Percentiles rank a stretch among this genome's conserved stretches.
These are phyloP conservation scores for Ceriops decandra DNA, from an alignment of 345 rosid genomes.

Conservation along the genomic window DNA sequence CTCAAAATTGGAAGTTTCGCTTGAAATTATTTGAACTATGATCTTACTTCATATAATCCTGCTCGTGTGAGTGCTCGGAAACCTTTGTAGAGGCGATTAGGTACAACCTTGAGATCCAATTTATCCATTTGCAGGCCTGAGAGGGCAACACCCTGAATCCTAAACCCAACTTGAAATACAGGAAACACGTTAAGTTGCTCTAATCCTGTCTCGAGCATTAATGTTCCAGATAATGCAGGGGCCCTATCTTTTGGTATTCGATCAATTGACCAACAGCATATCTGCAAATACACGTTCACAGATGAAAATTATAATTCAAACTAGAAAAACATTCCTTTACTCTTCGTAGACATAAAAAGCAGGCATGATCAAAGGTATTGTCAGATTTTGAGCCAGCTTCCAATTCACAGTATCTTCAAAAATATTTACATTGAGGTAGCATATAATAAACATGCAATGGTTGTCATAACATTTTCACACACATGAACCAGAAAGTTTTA, in stretches of 20 bases:
- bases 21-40: constrained; percentile 27
- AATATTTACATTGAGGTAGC: background rate
- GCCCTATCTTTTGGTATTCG: constrained; percentile 79
- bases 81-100: constrained; percentile 80
- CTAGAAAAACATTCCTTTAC: background rate
- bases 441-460: background rate
- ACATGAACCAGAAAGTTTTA: background rate
- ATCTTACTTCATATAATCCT: constrained; percentile 80
- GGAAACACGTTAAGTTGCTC: constrained; percentile 79
- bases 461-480: background rate
- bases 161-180: constrained; percentile 63
- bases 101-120: constrained; percentile 57
- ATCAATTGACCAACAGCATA: constrained; percentile 82
- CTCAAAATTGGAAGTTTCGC: background rate
- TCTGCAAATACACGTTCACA: constrained; percentile 38
- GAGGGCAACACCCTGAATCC: constrained; percentile 85
- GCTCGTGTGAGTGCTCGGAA: constrained; percentile 81
- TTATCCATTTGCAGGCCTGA: constrained; percentile 81
- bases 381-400: background rate
- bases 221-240: constrained; percentile 71
- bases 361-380: background rate
- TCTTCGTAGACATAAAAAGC: background rate
- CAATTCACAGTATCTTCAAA: too few relatives aligned
- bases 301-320: background rate
- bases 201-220: constrained; percentile 54